phyloP scores from a whole-genome alignment of 2,329 filamentous ascomycete genomes.

The Remersonia thermophila region DNA sequence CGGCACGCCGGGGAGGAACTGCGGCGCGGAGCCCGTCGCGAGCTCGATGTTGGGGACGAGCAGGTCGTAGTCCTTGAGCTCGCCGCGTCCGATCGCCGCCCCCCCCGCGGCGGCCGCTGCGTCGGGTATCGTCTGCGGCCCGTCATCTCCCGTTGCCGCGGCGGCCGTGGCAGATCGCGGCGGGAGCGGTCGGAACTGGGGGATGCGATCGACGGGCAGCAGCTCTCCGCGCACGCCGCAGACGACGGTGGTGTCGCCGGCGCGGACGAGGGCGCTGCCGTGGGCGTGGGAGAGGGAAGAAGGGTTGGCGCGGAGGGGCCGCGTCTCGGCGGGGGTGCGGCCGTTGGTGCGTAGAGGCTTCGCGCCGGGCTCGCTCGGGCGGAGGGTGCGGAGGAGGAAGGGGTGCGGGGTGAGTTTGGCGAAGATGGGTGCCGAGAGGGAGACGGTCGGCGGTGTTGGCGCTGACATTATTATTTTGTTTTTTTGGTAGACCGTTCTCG shows the following conservation, averaged over 20 bases:
- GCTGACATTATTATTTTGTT: background rate
- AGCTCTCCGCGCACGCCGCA: slow-evolving; percentile 85
- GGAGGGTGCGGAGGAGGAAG: slow-evolving; percentile 81
- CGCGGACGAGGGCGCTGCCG: slow-evolving; percentile 76
- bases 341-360: slow-evolving; percentile 57
- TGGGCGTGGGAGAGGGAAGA: slow-evolving; percentile 80
- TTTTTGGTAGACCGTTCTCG: too few relatives aligned
- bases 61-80: slow-evolving; percentile 53
- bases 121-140: background rate
- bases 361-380: slow-evolving; percentile 38
- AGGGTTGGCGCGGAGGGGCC: slow-evolving; percentile 64
- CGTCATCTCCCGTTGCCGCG: slow-evolving; percentile 16
- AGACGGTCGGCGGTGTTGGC: slow-evolving; percentile 19
- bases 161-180: too few relatives aligned
- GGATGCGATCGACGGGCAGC: slow-evolving; percentile 61
- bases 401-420: slow-evolving; percentile 81
- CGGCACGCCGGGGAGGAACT: slow-evolving; percentile 72
- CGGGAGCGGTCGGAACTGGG: slow-evolving; percentile 42
- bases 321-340: slow-evolving; percentile 56
- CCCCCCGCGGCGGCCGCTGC: background rate
- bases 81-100: slow-evolving; percentile 17
- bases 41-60: slow-evolving; percentile 91
- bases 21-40: slow-evolving; percentile 77
- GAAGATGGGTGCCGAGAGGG: slow-evolving; percentile 56
- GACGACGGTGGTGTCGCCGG: slow-evolving; percentile 87